A percentile compares a stretch with the other conserved stretches of the same genome.
These are phyloP conservation scores for Lenzites betulinus DNA, from an alignment of 768 basidiomycete genomes.

Conservation along the genomic window DNA sequence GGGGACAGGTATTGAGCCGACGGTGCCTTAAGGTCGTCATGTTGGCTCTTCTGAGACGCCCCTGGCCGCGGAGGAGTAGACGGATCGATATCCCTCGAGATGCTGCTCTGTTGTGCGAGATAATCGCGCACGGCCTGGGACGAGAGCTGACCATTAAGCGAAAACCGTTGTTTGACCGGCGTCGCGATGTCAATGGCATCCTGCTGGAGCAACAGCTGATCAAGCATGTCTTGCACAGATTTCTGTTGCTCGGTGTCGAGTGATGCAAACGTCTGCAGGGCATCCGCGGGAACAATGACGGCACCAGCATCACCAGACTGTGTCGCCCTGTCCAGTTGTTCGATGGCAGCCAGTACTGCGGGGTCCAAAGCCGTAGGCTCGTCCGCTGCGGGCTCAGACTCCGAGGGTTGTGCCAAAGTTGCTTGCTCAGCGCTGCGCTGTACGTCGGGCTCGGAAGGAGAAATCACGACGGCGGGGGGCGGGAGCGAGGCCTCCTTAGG, in stretches of 20 bases:
- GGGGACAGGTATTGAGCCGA: conserved; percentile 10
- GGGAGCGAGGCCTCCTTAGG: background rate
- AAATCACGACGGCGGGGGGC: conserved; percentile 1
- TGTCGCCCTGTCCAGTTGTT: conserved; percentile 16
- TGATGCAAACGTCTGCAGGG: background rate
- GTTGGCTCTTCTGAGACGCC: background rate
- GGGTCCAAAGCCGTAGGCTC: conserved; percentile 4
- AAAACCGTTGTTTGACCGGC: conserved; percentile 21
- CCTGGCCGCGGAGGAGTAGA: background rate
- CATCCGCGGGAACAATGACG: conserved; percentile 10
- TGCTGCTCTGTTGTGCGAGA: conserved; percentile 14
- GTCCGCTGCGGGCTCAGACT: background rate
- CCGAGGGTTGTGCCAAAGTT: background rate
- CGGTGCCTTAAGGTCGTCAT: background rate
- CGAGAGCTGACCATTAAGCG: conserved; percentile 14
- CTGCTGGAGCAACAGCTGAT: conserved; percentile 16
- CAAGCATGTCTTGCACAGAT: conserved; percentile 19
- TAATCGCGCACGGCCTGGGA: conserved; percentile 12
- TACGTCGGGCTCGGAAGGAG: background rate
- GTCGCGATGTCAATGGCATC: conserved; percentile 19
- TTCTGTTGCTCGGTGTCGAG: conserved; percentile 12
- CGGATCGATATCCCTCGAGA: conserved; percentile 8
- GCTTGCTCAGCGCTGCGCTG: background rate
- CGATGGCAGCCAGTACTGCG: conserved; percentile 14
- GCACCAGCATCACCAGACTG: conserved; percentile 11